A percentile compares a stretch with the other conserved stretches of the same genome.
phyloP scores from a whole-genome alignment of 2,329 filamentous ascomycete genomes.

The Dothideomycetes sp. region DNA sequence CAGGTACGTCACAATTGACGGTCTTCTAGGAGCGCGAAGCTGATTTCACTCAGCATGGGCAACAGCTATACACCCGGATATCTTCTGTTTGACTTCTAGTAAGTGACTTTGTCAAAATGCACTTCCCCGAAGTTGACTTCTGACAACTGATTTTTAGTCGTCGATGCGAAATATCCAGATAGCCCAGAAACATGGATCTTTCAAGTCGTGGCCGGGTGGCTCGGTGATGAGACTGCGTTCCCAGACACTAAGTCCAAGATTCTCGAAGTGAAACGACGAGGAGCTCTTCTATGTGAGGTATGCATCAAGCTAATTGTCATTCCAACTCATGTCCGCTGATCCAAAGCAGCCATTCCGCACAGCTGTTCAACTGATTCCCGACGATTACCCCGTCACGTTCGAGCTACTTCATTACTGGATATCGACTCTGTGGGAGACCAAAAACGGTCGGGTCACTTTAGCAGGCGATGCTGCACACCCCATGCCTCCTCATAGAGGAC shows the following conservation, averaged over 20 bases:
- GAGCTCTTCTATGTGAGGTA: constrained; percentile 25
- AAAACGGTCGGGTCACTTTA: constrained; percentile 19
- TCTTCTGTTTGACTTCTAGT: constrained; percentile 7
- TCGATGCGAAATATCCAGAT: constrained; percentile 9
- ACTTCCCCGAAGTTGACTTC: background rate
- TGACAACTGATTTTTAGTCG: constrained; percentile 2
- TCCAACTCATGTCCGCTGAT: background rate
- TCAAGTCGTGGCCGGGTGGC: constrained; percentile 12
- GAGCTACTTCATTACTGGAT: constrained; percentile 15
- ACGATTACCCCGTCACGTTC: constrained; percentile 6
- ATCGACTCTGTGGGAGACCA: constrained; percentile 15
- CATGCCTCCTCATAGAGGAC: constrained; percentile 36
- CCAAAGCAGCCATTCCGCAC: constrained; percentile 13
- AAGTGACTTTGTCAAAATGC: background rate
- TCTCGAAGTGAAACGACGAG: constrained; percentile 6
- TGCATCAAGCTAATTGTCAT: constrained; percentile 16
- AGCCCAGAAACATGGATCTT: constrained; percentile 13
- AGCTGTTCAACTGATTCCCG: constrained; percentile 11
- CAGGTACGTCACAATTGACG: constrained; percentile 4
- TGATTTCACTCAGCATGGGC: background rate
- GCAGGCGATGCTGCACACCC: constrained; percentile 31
- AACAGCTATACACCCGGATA: constrained; percentile 7
- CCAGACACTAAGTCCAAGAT: background rate
- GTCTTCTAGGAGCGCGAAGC: background rate
- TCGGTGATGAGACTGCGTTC: constrained; percentile 6